Evolutionary conservation across 1,139 yeast species (phyloP), one percentile per base, ranked within the genome.

Genomic region (Hemisphaericaspora lyxosophila): DNA sequence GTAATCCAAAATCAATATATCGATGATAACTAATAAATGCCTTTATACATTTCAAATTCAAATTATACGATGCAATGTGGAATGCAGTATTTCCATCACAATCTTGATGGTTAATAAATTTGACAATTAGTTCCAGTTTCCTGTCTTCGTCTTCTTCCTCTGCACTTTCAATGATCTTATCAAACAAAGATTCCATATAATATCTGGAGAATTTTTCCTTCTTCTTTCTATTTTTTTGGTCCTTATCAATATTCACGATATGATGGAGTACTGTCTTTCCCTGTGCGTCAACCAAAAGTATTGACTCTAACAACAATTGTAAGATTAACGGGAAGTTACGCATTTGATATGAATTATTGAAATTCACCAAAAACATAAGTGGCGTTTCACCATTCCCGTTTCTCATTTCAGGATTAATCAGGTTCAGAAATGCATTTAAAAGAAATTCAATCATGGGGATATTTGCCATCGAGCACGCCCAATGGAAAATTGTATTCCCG

Each of bases 381-480:
- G 97, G 90, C 0, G 96, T 85, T 60, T 94, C 97, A 9, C 97
- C 97, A 26, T 76, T 59, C 43, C 62, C 76, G 50, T 84, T 82
- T 38, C 73, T 59, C 11, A 67, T 58, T 51, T 86, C 92, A 13
- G 94, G 88, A 30, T 86, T 67, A 7, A 86, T 72, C 13, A 62
- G 61, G 7, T 35, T 35, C 9, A 23, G 23, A 41, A 70, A 69
- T n/a, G 62, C 64, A n/a, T 53, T 52, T 6, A 90, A 75, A 26
- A 94, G 67, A 41, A 87, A 88, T 41, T 78, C 78, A 4, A 89
- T 92, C 42, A 90, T 70, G 2, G 80, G 69, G 4, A 82, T 65
- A 45, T 88, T 80, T 0, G 95, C 97, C 62, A 94, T 73, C 0
- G 97, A 88, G 23, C 97, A 83, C 1, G 97, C 95, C 95, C 97